Evolutionary conservation across 208 protist genomes (phyloP).

Genomic region (Jaenimonas drosophilae): DNA sequence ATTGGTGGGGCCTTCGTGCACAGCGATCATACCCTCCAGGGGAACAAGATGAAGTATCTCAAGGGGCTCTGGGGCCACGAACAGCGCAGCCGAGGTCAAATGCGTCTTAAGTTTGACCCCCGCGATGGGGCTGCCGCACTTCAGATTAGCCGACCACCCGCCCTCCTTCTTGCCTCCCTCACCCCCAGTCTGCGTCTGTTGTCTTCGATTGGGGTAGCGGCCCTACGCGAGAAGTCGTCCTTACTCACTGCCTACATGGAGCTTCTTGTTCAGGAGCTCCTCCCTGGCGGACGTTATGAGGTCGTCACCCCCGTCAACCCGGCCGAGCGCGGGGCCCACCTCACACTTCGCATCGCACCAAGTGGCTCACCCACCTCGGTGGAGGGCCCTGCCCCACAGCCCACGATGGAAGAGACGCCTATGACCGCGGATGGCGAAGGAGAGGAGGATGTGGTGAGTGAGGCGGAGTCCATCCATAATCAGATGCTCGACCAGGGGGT

Average conservation of each 20-base stretch:
- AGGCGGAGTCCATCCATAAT: slow-evolving; percentile 32
- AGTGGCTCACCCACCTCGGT: no score
- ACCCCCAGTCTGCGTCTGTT: slow-evolving; percentile 81
- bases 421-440: slow-evolving; percentile 12
- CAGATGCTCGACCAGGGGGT: slow-evolving; percentile 42
- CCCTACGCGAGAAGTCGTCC: slow-evolving; percentile 73
- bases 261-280: slow-evolving; percentile 60
- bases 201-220: slow-evolving; percentile 56
- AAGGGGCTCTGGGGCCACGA: slow-evolving; percentile 91
- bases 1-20: slow-evolving; percentile 91
- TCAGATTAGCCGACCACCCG: slow-evolving; percentile 67
- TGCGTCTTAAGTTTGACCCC: slow-evolving; percentile 49
- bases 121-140: slow-evolving; percentile 67
- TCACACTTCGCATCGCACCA: slow-evolving; percentile 87
- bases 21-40: slow-evolving; percentile 44
- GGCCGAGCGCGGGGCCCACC: slow-evolving; percentile 74
- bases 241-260: slow-evolving; percentile 89
- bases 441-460: slow-evolving; percentile 15
- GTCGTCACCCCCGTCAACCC: slow-evolving; percentile 85
- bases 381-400: no score
- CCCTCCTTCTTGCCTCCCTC: slow-evolving; percentile 57
- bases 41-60: slow-evolving; percentile 28
- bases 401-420: no score
- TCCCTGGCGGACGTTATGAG: slow-evolving; percentile 39
- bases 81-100: slow-evolving; percentile 51